Conservation (phyloP, 2,329 filamentous ascomycete species). For the Plenodomus tracheiphilus region DNA sequence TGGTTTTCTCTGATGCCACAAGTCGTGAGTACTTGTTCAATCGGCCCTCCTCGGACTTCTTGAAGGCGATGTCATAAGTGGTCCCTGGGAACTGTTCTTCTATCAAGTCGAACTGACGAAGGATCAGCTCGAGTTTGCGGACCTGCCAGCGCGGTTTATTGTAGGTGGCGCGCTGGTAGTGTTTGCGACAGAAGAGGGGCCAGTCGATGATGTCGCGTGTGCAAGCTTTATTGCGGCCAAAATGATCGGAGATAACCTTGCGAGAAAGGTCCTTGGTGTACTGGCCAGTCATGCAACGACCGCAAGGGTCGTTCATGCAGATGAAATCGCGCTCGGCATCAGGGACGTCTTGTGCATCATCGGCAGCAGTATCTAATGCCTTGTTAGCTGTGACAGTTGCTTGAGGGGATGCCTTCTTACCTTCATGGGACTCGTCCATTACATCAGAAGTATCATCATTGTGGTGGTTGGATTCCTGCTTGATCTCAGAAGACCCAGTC, state of each 20-base stretch:
- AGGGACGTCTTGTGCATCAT: slow-evolving; percentile 7
- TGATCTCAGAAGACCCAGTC: background rate
- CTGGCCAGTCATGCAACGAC: slow-evolving; percentile 39
- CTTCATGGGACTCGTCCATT: background rate
- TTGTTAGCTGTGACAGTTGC: background rate
- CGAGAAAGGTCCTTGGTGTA: slow-evolving; percentile 38
- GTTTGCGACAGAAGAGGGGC: slow-evolving; percentile 45
- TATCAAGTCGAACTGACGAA: slow-evolving; percentile 39
- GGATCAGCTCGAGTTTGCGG: slow-evolving; percentile 39
- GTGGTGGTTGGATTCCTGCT: background rate
- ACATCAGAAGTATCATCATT: background rate
- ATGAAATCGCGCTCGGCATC: slow-evolving; percentile 31
- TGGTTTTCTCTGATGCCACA: slow-evolving; percentile 17
- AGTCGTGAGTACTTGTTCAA: slow-evolving; percentile 34
- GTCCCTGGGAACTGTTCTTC: slow-evolving; percentile 34
- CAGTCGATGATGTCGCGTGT: slow-evolving; percentile 35
- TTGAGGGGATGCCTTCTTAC: background rate
- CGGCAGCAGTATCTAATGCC: slow-evolving; percentile 1
- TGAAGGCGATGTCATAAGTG: slow-evolving; percentile 36
- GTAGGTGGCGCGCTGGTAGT: slow-evolving; percentile 47
- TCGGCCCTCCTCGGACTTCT: slow-evolving; percentile 41
- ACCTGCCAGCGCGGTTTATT: slow-evolving; percentile 39
- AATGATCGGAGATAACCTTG: slow-evolving; percentile 47
- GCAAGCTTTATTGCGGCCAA: slow-evolving; percentile 46
- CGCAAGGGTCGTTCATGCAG: slow-evolving; percentile 38